phyloP scores from a whole-genome alignment of 129 eudicot genomes.

The Flaveria ramosissima region DNA sequence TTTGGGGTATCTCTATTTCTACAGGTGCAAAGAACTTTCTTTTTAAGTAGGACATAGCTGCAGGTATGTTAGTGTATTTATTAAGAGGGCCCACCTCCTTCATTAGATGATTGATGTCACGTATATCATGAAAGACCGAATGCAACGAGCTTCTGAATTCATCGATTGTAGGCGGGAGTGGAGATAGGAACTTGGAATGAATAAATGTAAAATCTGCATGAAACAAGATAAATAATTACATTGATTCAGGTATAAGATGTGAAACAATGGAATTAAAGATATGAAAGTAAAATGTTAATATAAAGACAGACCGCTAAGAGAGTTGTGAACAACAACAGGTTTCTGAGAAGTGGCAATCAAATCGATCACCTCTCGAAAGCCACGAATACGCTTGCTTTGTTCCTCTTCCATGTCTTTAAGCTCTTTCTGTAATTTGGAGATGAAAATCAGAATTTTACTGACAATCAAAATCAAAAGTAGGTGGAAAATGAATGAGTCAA shows the following conservation, averaged over 20 bases:
- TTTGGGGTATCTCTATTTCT: slow-evolving; percentile 58
- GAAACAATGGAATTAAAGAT: slow-evolving; percentile 17
- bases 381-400: slow-evolving; percentile 65
- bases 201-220: slow-evolving; percentile 77
- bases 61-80: slow-evolving; percentile 48
- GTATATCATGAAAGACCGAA: slow-evolving; percentile 54
- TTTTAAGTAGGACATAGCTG: slow-evolving; percentile 64
- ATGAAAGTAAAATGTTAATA: slow-evolving; percentile 15
- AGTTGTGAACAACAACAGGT: slow-evolving; percentile 91
- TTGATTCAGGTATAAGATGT: not conserved
- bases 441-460: not conserved
- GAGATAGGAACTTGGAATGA: slow-evolving; percentile 78
- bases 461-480: not conserved
- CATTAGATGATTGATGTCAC: slow-evolving; percentile 81
- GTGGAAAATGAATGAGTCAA: not conserved
- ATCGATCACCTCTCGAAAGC: slow-evolving; percentile 96
- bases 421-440: slow-evolving; percentile 52
- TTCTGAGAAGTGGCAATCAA: slow-evolving; percentile 86
- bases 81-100: slow-evolving; percentile 59
- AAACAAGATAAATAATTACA: slow-evolving; percentile 12
- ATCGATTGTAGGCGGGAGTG: slow-evolving; percentile 68
- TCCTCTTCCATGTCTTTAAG: slow-evolving; percentile 62
- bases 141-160: slow-evolving; percentile 65
- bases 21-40: slow-evolving; percentile 64
- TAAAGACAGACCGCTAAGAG: slow-evolving; percentile 67